Evolutionary conservation across 208 protist genomes (phyloP).

Genomic region (Trypanosoma brucei): DNA sequence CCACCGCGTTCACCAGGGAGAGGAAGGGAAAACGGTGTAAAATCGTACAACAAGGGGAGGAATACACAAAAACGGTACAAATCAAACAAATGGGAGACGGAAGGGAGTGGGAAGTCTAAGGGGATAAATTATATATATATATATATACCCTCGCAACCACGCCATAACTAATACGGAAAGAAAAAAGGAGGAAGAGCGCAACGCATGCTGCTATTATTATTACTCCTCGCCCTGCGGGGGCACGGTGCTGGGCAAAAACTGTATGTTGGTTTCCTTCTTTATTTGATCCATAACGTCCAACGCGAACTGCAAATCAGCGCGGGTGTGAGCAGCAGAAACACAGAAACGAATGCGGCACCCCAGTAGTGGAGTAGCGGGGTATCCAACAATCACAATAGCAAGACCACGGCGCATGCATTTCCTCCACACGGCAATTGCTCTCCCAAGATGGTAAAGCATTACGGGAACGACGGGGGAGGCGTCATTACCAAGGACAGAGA

Average conservation of each 20-base stretch:
- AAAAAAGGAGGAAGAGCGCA: too few species aligned
- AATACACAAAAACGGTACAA: too few species aligned
- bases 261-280: conserved; percentile 59
- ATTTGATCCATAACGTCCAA: conserved; percentile 87
- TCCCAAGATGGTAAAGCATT: conserved; percentile 93
- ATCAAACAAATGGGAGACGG: too few species aligned
- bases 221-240: conserved; percentile 6
- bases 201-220: neutral
- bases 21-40: too few species aligned
- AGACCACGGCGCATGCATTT: conserved; percentile 85
- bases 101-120: too few species aligned
- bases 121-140: too few species aligned
- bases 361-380: conserved; percentile 94
- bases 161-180: too few species aligned
- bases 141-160: too few species aligned
- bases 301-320: conserved; percentile 89
- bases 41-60: too few species aligned
- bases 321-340: conserved; percentile 92
- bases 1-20: too few species aligned
- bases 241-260: conserved; percentile 36
- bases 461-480: conserved; percentile 95
- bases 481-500: conserved; percentile 83
- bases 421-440: conserved; percentile 85
- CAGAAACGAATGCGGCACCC: conserved; percentile 89
- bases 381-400: conserved; percentile 96